Conservation (phyloP, 345 rosid species). For the Erucastrum elatum region DNA sequence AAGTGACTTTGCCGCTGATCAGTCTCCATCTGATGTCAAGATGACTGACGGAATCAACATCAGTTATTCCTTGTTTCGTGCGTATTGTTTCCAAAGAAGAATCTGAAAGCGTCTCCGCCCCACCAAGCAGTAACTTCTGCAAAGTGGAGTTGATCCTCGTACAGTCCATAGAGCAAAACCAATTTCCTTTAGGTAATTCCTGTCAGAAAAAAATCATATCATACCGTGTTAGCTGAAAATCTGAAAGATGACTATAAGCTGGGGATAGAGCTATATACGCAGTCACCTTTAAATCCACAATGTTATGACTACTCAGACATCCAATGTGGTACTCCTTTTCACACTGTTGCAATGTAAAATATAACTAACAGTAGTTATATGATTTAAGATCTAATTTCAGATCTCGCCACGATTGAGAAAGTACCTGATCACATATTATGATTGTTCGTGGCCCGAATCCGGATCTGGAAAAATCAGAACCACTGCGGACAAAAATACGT, state of each 20-base stretch:
- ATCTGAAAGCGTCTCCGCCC: slow-evolving; percentile 72
- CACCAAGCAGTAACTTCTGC: slow-evolving; percentile 65
- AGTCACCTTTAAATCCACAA: slow-evolving; percentile 78
- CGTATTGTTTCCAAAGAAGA: slow-evolving; percentile 54
- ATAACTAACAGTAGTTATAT: not conserved
- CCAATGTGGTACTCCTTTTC: slow-evolving; percentile 90
- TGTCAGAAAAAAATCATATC: slow-evolving; percentile 41
- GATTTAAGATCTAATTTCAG: not conserved
- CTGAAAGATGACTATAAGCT: not conserved
- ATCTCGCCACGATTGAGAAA: slow-evolving; percentile 11
- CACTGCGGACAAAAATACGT: slow-evolving; percentile 47
- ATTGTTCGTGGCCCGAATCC: slow-evolving; percentile 98
- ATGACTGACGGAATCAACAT: slow-evolving; percentile 38
- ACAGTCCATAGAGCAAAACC: slow-evolving; percentile 90
- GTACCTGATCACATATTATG: slow-evolving; percentile 94
- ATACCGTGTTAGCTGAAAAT: slow-evolving; percentile 13
- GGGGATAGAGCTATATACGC: slow-evolving; percentile 15
- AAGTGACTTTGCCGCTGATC: slow-evolving; percentile 65
- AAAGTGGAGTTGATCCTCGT: slow-evolving; percentile 66
- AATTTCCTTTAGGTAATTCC: slow-evolving; percentile 90
- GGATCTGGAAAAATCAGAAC: slow-evolving; percentile 79
- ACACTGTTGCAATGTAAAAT: slow-evolving; percentile 52
- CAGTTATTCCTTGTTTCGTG: slow-evolving; percentile 53
- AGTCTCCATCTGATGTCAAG: slow-evolving; percentile 87
- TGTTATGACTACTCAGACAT: slow-evolving; percentile 78